Evolutionary conservation across 805 yeast species (phyloP), one percentile per base, ranked within the genome.

Genomic region (Metschnikowia colocasiae): DNA sequence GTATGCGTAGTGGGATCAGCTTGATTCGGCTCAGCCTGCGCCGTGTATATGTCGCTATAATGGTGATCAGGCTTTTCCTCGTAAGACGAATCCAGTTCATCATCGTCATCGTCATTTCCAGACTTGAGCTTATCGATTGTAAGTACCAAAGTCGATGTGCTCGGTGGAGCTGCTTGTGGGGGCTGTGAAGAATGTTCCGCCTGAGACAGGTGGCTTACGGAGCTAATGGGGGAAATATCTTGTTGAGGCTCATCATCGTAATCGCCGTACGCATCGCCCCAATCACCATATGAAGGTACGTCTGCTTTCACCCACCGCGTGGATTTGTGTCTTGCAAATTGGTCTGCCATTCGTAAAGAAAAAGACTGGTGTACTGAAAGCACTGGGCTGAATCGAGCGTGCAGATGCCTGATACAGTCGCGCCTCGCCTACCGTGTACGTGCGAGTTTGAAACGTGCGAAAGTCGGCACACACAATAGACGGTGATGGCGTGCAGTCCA

Each of bases 301-400:
- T 66, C 54, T 6, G 76, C 70, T 45, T 65, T 67, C 9, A 64
- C 74, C 76, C 76, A 72, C 42, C 77, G 59, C 6, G 74, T 63
- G 31, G 75, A 71, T 40, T 64, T 64, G 47, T 71, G 76, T 56
- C 77, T 64, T 25, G 65, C 74, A 51, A 72, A 68, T 41, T 65
- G 62, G 40, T 70, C 75, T 2, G 59, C 48, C 65, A 62, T 61
- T 13, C 15, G 32, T 19, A 29, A 23, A 16, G 27, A 31, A 27
- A 25, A 34, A 27, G n/a, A 25, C 18, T 8, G 27, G 26, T 19
- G 23, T 29, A 30, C 34, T 35, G 38, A 8, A 20, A 20, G 26
- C 13, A n/a, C 26, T 22, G 34, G n/a, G 25, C 34, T 27, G 27
- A 19, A 13, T 39, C 19, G 42, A 19, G 12, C 12, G 32, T 16